A percentile compares a stretch with the other conserved stretches of the same genome.
Evolutionary conservation across 257 asterid species (phyloP).

Genomic region (Gentiana macrophylla): DNA sequence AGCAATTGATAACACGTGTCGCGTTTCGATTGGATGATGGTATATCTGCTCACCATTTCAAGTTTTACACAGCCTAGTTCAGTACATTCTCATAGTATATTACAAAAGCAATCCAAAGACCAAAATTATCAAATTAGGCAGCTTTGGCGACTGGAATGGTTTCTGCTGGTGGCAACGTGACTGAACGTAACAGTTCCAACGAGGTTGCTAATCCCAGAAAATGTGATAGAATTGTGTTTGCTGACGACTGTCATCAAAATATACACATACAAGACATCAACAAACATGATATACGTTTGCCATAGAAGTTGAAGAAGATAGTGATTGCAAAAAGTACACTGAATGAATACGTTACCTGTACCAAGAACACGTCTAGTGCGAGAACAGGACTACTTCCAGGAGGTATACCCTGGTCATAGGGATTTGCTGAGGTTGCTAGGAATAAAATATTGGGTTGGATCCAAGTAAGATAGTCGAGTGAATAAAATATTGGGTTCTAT

Average conservation of each 20-base stretch:
- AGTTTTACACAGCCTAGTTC: neutral
- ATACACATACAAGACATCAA: neutral
- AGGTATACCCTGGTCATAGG: slow-evolving; percentile 65
- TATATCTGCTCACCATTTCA: neutral
- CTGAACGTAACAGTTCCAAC: slow-evolving; percentile 81
- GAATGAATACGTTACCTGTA: slow-evolving; percentile 56
- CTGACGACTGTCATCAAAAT: slow-evolving; percentile 63
- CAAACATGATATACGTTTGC: too few species aligned
- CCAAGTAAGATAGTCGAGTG: too few species aligned
- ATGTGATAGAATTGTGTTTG: slow-evolving; percentile 88
- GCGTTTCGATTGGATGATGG: too few species aligned
- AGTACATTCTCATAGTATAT: neutral
- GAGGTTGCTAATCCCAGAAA: slow-evolving; percentile 79
- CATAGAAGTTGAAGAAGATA: too few species aligned
- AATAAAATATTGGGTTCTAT: too few species aligned
- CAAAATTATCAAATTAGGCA: slow-evolving; percentile 27
- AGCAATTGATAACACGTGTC: too few species aligned
- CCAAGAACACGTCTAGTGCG: slow-evolving; percentile 91
- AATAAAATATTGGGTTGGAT: too few species aligned
- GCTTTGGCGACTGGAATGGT: slow-evolving; percentile 45
- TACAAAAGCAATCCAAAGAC: slow-evolving; percentile 4
- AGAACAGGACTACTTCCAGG: slow-evolving; percentile 82
- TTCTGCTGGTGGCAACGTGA: slow-evolving; percentile 75
- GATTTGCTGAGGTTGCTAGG: slow-evolving; percentile 79
- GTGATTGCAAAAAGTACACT: neutral